Conservation (phyloP, 805 yeast species). For the Candida ulmi region DNA sequence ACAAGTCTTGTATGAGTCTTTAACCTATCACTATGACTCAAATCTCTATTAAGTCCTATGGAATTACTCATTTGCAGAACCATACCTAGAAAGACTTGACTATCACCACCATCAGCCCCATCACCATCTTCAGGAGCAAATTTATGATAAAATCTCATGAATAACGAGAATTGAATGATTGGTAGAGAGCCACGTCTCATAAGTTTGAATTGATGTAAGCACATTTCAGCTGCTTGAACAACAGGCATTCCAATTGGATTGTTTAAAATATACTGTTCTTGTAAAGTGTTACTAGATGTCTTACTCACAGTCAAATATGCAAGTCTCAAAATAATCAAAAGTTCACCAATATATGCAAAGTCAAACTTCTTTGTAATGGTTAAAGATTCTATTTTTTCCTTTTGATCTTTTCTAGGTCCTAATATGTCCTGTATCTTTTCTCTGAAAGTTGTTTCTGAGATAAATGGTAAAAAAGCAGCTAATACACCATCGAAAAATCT, state of each 20-base stretch:
- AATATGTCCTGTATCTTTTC: conserved; percentile 11
- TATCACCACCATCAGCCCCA: conserved; percentile 46
- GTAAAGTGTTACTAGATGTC: conserved; percentile 13
- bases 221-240: conserved; percentile 45
- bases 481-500: conserved; percentile 14
- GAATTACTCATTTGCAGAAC: conserved; percentile 51
- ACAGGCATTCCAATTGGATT: conserved; percentile 42
- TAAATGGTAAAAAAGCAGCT: conserved; percentile 22
- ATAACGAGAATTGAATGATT: conserved; percentile 48
- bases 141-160: conserved; percentile 44
- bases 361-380: conserved; percentile 18
- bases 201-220: conserved; percentile 50
- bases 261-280: conserved; percentile 32
- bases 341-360: conserved; percentile 20
- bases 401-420: conserved; percentile 9
- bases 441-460: conserved; percentile 14
- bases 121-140: conserved; percentile 56
- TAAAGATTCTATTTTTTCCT: conserved; percentile 4
- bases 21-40: conserved; percentile 29
- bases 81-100: conserved; percentile 43
- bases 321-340: conserved; percentile 19
- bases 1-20: conserved; percentile 24
- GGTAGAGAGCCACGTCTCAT: conserved; percentile 42
- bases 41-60: conserved; percentile 55
- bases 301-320: conserved; percentile 15